Conservation (phyloP, 306 rosid species). For the Luffa aegyptiaca region DNA sequence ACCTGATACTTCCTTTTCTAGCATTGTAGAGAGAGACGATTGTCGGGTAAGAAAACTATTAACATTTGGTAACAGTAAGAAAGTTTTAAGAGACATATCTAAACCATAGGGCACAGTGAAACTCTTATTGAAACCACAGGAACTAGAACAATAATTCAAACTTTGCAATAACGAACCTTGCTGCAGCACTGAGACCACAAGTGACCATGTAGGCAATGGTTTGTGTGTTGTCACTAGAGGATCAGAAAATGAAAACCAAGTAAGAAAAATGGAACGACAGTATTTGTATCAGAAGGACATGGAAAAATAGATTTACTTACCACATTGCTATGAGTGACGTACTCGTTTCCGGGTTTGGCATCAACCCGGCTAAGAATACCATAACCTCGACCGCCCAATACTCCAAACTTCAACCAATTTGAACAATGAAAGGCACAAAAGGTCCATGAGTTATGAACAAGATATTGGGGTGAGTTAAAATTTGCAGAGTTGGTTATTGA, state of each 20-base stretch:
- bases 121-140: not conserved
- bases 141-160: not conserved
- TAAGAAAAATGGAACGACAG: not conserved
- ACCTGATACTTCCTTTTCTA: not conserved
- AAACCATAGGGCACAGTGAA: not conserved
- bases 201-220: constrained; percentile 50
- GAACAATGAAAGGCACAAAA: not conserved
- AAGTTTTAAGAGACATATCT: not conserved
- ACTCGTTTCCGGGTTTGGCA: constrained; percentile 47
- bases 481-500: not conserved
- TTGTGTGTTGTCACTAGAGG: constrained; percentile 51
- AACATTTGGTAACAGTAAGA: not conserved
- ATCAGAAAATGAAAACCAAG: not conserved
- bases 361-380: constrained; percentile 61
- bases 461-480: not conserved
- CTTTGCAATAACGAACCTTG: constrained; percentile 37
- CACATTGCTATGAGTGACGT: constrained; percentile 78
- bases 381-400: constrained; percentile 77
- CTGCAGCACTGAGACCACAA: constrained; percentile 75
- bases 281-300: not conserved
- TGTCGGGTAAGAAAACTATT: not conserved
- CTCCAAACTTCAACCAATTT: constrained; percentile 53
- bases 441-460: not conserved
- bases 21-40: not conserved
- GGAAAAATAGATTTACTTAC: constrained; percentile 19